phyloP scores from a whole-genome alignment of 1,284 basidiomycete genomes.

The Fistulina hepatica region DNA sequence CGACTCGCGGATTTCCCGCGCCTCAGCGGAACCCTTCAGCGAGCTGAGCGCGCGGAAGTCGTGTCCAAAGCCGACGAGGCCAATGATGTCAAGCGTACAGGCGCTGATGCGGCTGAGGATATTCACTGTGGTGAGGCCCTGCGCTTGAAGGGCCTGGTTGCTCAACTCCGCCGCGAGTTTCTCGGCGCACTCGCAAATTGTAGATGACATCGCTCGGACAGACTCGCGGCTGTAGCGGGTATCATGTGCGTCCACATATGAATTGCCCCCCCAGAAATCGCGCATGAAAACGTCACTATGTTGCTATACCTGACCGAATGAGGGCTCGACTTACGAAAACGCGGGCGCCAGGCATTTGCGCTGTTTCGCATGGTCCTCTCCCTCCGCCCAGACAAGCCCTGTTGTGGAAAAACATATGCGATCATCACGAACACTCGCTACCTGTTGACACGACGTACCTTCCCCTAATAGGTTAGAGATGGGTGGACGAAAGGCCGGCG shows the following conservation, averaged over 20 bases:
- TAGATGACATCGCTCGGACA: slow-evolving; percentile 22
- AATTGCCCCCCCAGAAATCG: no score
- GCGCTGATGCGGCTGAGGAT: slow-evolving; percentile 16
- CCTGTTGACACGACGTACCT: slow-evolving; percentile 10
- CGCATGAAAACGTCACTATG: no score
- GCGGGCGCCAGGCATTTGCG: slow-evolving; percentile 23
- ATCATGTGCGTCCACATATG: neutral
- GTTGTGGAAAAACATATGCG: neutral
- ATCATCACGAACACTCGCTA: no score
- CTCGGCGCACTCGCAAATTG: slow-evolving; percentile 20
- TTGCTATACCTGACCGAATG: neutral
- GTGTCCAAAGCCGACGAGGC: slow-evolving; percentile 24
- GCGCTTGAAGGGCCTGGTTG: slow-evolving; percentile 17
- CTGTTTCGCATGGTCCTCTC: slow-evolving; percentile 24
- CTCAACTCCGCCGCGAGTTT: slow-evolving; percentile 17
- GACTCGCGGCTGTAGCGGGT: slow-evolving; percentile 15
- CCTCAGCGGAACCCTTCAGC: slow-evolving; percentile 19
- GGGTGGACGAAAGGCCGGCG: slow-evolving; percentile 20
- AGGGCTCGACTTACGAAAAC: slow-evolving; percentile 21
- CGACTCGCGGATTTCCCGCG: slow-evolving; percentile 19
- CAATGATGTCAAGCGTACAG: slow-evolving; percentile 23
- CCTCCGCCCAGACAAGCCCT: slow-evolving; percentile 27
- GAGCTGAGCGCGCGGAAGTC: slow-evolving; percentile 21
- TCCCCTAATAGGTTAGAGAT: slow-evolving; percentile 22
- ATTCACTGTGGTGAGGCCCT: slow-evolving; percentile 14